Conservation (phyloP, 352 stramenopile species). For the Bremia lactucae region DNA sequence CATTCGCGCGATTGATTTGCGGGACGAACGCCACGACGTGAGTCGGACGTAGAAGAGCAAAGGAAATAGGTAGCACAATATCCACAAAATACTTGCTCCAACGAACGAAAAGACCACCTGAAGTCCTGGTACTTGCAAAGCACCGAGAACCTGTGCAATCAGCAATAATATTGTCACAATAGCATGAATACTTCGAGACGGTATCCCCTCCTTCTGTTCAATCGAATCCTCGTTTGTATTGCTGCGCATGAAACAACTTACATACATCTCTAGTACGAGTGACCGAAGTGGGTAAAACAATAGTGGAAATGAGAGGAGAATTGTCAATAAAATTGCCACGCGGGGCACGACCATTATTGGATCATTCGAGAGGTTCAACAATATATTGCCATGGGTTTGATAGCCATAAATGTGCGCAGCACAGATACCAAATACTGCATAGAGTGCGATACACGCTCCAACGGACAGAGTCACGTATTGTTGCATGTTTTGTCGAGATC, state of each 20-base stretch:
- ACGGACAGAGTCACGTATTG: conserved; percentile 35
- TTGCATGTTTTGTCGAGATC: conserved; percentile 30
- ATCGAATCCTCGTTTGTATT: conserved; percentile 2
- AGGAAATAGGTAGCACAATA: conserved; percentile 67
- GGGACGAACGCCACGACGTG: conserved; percentile 28
- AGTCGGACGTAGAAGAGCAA: conserved; percentile 46
- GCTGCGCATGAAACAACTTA: conserved; percentile 12
- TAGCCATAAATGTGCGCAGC: conserved; percentile 49
- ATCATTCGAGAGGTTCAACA: conserved; percentile 66
- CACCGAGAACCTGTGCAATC: conserved; percentile 34
- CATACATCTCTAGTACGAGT: conserved; percentile 50
- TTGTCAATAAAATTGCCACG: conserved; percentile 55
- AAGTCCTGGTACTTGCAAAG: conserved; percentile 41
- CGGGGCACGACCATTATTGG: conserved; percentile 60
- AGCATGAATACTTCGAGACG: conserved; percentile 22
- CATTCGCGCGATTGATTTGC: conserved; percentile 18
- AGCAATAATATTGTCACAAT: conserved; percentile 34
- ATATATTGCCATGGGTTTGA: conserved; percentile 57
- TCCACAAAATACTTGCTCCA: conserved; percentile 54
- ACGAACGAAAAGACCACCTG: conserved; percentile 74
- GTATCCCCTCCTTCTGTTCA: background rate
- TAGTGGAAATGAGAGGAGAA: conserved; percentile 66
- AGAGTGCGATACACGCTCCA: conserved; percentile 38
- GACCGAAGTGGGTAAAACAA: conserved; percentile 59
- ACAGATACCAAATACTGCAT: conserved; percentile 52